Percentiles rank a stretch among this genome's conserved stretches.
phyloP scores from a whole-genome alignment of 2,329 filamentous ascomycete genomes.

The Diaporthe eres region DNA sequence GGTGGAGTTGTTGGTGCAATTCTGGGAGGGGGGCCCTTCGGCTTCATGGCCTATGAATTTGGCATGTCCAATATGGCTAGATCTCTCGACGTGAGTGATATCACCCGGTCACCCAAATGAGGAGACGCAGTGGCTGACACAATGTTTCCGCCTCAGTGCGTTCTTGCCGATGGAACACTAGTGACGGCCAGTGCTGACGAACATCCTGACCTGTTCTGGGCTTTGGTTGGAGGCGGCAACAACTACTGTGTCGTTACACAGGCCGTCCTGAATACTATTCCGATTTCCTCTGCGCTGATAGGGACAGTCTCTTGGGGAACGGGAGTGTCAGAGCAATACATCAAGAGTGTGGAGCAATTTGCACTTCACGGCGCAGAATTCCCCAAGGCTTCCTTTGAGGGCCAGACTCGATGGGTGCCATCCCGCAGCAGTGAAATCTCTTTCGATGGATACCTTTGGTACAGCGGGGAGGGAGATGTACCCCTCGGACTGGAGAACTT shows the following conservation, averaged over 20 bases:
- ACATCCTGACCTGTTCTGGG: constrained; percentile 49
- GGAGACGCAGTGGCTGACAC: no score
- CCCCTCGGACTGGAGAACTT: not conserved
- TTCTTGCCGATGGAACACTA: constrained; percentile 47
- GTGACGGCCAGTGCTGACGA: constrained; percentile 44
- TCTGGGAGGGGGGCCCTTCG: not conserved
- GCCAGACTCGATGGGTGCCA: not conserved
- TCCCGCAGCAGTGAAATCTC: not conserved
- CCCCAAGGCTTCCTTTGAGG: not conserved
- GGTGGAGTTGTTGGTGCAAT: not conserved
- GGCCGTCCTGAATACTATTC: constrained; percentile 46
- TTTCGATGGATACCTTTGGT: not conserved
- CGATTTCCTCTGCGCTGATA: not conserved
- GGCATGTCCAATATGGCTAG: no score
- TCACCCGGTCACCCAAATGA: no score
- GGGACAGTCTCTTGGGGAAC: not conserved
- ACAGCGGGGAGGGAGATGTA: not conserved
- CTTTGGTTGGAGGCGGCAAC: constrained; percentile 45
- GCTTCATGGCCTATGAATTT: not conserved
- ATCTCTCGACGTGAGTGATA: no score
- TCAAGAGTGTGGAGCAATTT: not conserved
- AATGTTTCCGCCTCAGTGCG: not conserved
- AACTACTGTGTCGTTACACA: constrained; percentile 52
- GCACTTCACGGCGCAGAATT: not conserved
- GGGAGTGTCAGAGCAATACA: not conserved